A percentile compares a stretch with the other conserved stretches of the same genome.
phyloP scores from a whole-genome alignment of 495 filamentous ascomycete genomes.

The Astrothelium macrocarpum region DNA sequence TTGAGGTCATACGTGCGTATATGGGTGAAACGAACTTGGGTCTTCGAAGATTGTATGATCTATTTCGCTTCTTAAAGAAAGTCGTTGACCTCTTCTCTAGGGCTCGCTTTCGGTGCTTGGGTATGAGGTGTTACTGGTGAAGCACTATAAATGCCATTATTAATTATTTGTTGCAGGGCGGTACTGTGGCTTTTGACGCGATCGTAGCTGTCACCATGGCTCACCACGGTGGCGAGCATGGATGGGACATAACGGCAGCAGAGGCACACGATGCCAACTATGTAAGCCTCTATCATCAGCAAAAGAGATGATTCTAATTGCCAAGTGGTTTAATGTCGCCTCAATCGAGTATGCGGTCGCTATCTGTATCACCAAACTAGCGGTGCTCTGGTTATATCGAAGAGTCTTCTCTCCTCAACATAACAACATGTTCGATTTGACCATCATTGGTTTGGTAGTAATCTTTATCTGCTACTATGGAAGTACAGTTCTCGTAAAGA shows the following conservation, averaged over 20 bases:
- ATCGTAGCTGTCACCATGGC: not conserved
- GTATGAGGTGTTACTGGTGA: not conserved
- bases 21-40: not conserved
- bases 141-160: not conserved
- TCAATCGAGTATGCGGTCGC: not conserved
- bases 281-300: not conserved
- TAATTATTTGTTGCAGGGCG: not conserved
- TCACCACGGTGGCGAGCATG: not conserved
- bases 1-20: not conserved
- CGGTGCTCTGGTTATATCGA: not conserved
- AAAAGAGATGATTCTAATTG: not conserved
- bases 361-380: not conserved
- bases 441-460: not conserved
- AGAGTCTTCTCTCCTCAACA: not conserved
- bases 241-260: not conserved
- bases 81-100: not conserved
- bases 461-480: not conserved
- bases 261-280: not conserved
- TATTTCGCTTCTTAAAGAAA: not conserved
- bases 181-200: not conserved
- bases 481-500: not conserved
- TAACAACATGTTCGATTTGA: not conserved
- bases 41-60: not conserved
- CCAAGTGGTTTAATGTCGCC: not conserved
- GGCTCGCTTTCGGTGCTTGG: not conserved